Percentiles rank a stretch among this genome's conserved stretches.
These are phyloP conservation scores for Backusella australiensis DNA, from an alignment of 192 early-diverging fungal genomes.

Conservation along the genomic window DNA sequence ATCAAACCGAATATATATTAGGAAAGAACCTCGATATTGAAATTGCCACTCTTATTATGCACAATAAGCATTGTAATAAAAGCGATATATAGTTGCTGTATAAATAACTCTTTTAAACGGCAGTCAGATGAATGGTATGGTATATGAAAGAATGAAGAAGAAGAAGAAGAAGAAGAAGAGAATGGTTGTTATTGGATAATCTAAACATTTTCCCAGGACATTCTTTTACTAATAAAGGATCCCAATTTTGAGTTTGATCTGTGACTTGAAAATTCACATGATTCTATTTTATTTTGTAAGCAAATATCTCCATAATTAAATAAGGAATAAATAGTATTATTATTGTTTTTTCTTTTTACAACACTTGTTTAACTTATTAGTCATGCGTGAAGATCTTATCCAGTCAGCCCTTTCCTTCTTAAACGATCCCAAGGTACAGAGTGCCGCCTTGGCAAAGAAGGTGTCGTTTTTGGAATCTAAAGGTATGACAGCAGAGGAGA, in stretches of 20 bases:
- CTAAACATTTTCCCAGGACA: neutral
- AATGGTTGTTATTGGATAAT: too few relatives aligned
- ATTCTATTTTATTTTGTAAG: neutral
- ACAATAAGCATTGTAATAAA: too few relatives aligned
- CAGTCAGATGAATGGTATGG: too few relatives aligned
- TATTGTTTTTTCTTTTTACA: neutral
- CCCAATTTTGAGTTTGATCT: neutral
- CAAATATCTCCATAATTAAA: neutral
- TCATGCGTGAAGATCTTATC: constrained; percentile 70
- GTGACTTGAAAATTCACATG: neutral
- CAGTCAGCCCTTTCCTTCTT: constrained; percentile 90
- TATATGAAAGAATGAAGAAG: too few relatives aligned
- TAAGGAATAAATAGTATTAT: constrained; percentile 3
- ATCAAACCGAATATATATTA: too few relatives aligned
- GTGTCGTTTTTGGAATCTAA: constrained; percentile 97
- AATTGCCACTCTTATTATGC: too few relatives aligned
- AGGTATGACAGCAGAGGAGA: constrained; percentile 88
- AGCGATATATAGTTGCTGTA: too few relatives aligned
- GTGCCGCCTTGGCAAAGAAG: constrained; percentile 84
- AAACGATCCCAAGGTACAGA: constrained; percentile 87
- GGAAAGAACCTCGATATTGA: too few relatives aligned
- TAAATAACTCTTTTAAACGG: too few relatives aligned
- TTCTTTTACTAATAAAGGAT: neutral
- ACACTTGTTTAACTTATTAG: constrained; percentile 26
- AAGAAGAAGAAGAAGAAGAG: too few relatives aligned